phyloP scores from a whole-genome alignment of 495 filamentous ascomycete genomes.

The Xylaria castorea region DNA sequence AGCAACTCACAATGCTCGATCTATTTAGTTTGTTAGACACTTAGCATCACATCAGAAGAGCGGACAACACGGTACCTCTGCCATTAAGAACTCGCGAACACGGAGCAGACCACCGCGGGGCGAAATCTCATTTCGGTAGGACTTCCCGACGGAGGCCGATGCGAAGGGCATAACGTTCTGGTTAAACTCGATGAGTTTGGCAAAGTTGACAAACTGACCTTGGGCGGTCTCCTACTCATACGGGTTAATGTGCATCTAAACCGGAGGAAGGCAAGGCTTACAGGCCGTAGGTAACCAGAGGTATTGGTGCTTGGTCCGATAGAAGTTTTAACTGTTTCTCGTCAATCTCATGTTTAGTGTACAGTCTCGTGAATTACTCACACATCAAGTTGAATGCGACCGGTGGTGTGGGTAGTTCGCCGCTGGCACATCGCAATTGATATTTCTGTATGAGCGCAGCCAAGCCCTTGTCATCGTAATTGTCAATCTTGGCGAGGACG shows the following conservation, averaged over 20 bases:
- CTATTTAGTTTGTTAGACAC: too few species aligned
- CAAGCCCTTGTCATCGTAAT: constrained; percentile 74
- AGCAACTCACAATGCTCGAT: too few species aligned
- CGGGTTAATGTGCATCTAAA: too few species aligned
- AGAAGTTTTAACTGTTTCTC: constrained; percentile 58
- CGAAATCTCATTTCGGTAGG: constrained; percentile 82
- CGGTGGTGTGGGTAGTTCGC: constrained; percentile 64
- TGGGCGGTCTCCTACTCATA: constrained; percentile 66
- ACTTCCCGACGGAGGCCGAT: constrained; percentile 78
- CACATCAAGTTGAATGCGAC: constrained; percentile 82
- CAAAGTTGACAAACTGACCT: constrained; percentile 78
- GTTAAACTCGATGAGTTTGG: constrained; percentile 80
- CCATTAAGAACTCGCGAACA: constrained; percentile 83
- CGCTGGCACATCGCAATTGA: constrained; percentile 60
- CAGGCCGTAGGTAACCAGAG: constrained; percentile 68
- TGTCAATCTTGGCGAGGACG: constrained; percentile 76
- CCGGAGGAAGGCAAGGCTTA: too few species aligned
- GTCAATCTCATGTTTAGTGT: too few species aligned
- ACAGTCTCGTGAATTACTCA: too few species aligned
- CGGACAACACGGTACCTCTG: constrained; percentile 49
- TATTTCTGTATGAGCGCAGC: constrained; percentile 72
- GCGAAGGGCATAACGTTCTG: constrained; percentile 77
- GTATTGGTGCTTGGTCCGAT: constrained; percentile 70
- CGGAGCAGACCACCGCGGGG: constrained; percentile 75
- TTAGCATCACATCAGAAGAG: too few species aligned